Evolutionary conservation across 2,329 filamentous ascomycete species (phyloP).

Genomic region (Exophiala spinifera): DNA sequence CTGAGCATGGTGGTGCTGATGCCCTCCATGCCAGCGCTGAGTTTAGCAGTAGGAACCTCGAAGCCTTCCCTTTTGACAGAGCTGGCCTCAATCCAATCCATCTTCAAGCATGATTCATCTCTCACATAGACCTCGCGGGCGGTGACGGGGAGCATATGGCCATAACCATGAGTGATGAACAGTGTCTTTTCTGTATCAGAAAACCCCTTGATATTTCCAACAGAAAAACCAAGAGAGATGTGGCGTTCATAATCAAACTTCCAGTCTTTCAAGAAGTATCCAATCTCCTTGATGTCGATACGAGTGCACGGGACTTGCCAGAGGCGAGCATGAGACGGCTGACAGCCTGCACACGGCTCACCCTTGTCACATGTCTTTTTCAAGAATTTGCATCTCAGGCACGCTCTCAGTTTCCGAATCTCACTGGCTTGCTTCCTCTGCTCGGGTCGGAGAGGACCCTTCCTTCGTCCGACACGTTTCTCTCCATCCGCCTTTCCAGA

Average conservation of each 20-base stretch:
- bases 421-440: constrained; percentile 95
- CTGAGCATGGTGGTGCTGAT: constrained; percentile 76
- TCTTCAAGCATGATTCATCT: constrained; percentile 86
- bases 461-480: constrained; percentile 89
- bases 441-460: constrained; percentile 85
- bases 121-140: constrained; percentile 90
- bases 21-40: constrained; percentile 85
- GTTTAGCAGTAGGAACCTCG: constrained; percentile 79
- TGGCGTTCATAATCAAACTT: constrained; percentile 95
- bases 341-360: constrained; percentile 90
- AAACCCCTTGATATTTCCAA: constrained; percentile 91
- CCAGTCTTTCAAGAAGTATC: constrained; percentile 99
- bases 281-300: constrained; percentile 98
- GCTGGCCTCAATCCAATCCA: constrained; percentile 88
- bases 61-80: constrained; percentile 70
- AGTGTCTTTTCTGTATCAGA: constrained; percentile 62
- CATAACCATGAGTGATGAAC: constrained; percentile 96
- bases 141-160: constrained; percentile 86
- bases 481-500: constrained; percentile 80
- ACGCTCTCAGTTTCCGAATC: constrained; percentile 91
- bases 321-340: constrained; percentile 88
- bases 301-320: constrained; percentile 98
- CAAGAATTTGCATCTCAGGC: constrained; percentile 93
- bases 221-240: constrained; percentile 78
- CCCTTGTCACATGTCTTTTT: constrained; percentile 99